Conservation (phyloP, 176 grass and related monocot species). For the Saccharum officinarum region DNA sequence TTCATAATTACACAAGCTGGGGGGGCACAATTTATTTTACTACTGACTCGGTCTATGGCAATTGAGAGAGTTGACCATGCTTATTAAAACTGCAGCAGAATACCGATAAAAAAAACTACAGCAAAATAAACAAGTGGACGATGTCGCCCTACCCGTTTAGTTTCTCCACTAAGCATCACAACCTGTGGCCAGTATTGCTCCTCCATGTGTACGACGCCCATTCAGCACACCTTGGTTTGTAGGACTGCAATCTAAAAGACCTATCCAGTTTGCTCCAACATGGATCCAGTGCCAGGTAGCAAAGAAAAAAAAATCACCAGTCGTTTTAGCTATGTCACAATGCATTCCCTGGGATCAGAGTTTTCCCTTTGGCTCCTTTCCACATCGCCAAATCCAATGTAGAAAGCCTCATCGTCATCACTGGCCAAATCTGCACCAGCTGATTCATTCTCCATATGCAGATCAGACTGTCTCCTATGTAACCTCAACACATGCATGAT, state of each 20-base stretch:
- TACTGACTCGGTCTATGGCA: not conserved
- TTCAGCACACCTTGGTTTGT: not conserved
- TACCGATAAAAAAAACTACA: no score
- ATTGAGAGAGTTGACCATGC: not conserved
- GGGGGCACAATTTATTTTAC: slow-evolving; percentile 17
- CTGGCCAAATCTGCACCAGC: slow-evolving; percentile 24
- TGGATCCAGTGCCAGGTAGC: not conserved
- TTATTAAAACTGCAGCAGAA: no score
- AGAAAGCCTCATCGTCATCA: slow-evolving; percentile 57
- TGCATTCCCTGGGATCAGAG: slow-evolving; percentile 72
- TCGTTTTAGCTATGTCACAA: slow-evolving; percentile 43
- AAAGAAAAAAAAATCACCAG: not conserved
- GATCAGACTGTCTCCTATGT: slow-evolving; percentile 43
- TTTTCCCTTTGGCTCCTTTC: slow-evolving; percentile 30
- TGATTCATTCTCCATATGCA: slow-evolving; percentile 39
- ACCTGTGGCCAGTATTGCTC: not conserved
- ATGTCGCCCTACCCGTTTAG: not conserved
- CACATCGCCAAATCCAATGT: slow-evolving; percentile 41
- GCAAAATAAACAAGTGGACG: not conserved
- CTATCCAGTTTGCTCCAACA: slow-evolving; percentile 3
- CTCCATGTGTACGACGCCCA: not conserved
- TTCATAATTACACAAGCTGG: slow-evolving; percentile 28
- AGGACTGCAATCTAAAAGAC: not conserved
- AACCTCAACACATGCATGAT: slow-evolving; percentile 82
- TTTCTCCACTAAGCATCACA: not conserved